Conservation (phyloP, 2,329 filamentous ascomycete species). For the Pseudopithomyces chartarum region DNA sequence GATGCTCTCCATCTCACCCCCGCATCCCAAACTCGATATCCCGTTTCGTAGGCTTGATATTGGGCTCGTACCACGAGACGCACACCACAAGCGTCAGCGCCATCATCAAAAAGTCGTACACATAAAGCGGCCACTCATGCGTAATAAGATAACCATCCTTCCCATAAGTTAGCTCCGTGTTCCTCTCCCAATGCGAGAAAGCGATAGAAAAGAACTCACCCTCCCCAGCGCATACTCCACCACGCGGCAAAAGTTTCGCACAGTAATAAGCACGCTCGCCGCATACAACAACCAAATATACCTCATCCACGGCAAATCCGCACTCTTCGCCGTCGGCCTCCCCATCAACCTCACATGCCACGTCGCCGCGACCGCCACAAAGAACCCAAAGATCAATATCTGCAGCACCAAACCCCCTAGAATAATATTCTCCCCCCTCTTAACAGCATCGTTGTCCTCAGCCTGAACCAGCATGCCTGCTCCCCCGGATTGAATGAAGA, state of each 20-base stretch:
- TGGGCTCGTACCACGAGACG: constrained; percentile 20
- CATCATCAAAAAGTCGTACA: constrained; percentile 23
- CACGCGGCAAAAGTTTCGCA: constrained; percentile 52
- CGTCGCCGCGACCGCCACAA: constrained; percentile 52
- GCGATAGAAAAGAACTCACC: constrained; percentile 11
- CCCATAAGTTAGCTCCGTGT: neutral
- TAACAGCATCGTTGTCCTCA: constrained; percentile 16
- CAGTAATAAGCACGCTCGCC: constrained; percentile 47
- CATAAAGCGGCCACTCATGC: constrained; percentile 21
- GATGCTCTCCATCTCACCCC: neutral
- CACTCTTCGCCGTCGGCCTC: constrained; percentile 24
- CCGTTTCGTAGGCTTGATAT: constrained; percentile 14
- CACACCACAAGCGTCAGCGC: constrained; percentile 14
- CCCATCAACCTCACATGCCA: constrained; percentile 53
- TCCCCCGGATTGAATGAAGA: constrained; percentile 55
- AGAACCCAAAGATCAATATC: constrained; percentile 62
- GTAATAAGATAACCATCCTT: constrained; percentile 20
- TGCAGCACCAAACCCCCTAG: constrained; percentile 60
- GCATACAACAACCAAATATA: constrained; percentile 44
- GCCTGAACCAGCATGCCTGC: constrained; percentile 46
- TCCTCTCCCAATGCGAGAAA: neutral
- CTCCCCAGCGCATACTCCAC: constrained; percentile 47
- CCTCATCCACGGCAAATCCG: constrained; percentile 34
- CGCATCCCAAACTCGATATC: constrained; percentile 8
- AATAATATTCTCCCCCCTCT: constrained; percentile 55